Base-by-base conservation (phyloP, 495 filamentous ascomycete genomes). In the Trichoderma orchidacearum region DNA sequence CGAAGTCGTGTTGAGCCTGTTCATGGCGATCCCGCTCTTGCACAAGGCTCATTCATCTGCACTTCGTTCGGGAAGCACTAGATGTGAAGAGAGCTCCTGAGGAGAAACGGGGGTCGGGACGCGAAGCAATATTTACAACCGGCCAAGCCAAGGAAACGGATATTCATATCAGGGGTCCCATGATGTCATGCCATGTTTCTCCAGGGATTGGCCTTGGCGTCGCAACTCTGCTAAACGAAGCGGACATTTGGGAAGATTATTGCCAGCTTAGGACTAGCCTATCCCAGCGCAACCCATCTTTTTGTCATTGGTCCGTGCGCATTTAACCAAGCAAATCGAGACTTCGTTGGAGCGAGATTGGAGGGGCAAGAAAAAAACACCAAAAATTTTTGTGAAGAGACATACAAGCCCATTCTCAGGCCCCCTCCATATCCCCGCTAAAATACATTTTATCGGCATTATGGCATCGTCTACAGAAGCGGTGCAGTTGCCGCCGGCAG, bases 1-100 rank as follows among this genome's bases (percentile, higher is more conserved):
- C 11, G 80, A 73, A 38, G 84, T 64, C 3, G 81, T 85, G 64
- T 82, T 85, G 58, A 87, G 64, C 15, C 59, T 59, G 59, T 65
- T 66, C 18, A 55, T 65, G 45, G n/a, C 32, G 31, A 35, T 34
- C 1, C 31, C 27, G 51, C 18, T 53, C 27, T 25, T 28, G 9
- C 51, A 8, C 28, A n/a, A 27, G 21, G 21, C 12, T 13, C 41
- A n/a, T n/a, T n/a, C 41, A 48, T 48, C 41, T 18, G 27, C 15
- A 48, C 15, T n/a, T n/a, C n/a, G 41, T 48, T 15, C 41, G 18
- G 41, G n/a, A n/a, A 48, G 12, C 21, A 23, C 21, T 23, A 3
- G 7, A 25, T 48, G 23, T 13, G 11, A 13, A 17, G 21, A 23
- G 15, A 13, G 11, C 41, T 48, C 18, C n/a, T 45, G 15, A 21